Conservation (phyloP, 2,329 filamentous ascomycete genomes). For the Penicillium sp. region DNA sequence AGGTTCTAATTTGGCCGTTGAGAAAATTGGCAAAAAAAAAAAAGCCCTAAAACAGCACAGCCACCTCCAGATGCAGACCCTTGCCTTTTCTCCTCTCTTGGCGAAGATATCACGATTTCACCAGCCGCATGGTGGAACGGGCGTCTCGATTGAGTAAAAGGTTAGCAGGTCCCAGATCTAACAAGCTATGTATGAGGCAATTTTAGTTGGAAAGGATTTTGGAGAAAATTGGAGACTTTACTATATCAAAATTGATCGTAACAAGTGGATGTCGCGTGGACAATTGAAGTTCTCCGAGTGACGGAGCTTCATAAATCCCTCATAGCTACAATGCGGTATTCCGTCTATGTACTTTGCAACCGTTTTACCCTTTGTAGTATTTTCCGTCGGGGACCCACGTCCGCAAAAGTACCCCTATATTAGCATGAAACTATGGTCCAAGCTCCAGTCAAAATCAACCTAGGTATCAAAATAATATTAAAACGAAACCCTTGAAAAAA, state of each 20-base stretch:
- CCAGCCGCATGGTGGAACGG: constrained; percentile 16
- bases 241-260: no score
- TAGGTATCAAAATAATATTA: neutral
- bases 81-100: neutral
- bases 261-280: no score
- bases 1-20: no score
- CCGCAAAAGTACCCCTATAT: constrained; percentile 7
- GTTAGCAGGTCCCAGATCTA: no score
- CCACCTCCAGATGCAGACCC: constrained; percentile 18
- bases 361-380: neutral
- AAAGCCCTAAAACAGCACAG: constrained; percentile 17
- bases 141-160: neutral
- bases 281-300: no score
- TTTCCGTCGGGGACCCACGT: neutral
- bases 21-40: neutral
- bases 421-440: constrained; percentile 9
- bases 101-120: neutral
- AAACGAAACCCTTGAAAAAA: neutral
- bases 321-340: no score
- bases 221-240: no score
- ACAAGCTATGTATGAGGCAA: neutral
- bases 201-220: no score
- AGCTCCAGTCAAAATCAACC: constrained; percentile 10
- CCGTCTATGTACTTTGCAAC: neutral
- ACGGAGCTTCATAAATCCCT: no score